These are phyloP conservation scores for Yamadazyma sp. DNA, from an alignment of 1,139 yeast species.

Conservation along the genomic window DNA sequence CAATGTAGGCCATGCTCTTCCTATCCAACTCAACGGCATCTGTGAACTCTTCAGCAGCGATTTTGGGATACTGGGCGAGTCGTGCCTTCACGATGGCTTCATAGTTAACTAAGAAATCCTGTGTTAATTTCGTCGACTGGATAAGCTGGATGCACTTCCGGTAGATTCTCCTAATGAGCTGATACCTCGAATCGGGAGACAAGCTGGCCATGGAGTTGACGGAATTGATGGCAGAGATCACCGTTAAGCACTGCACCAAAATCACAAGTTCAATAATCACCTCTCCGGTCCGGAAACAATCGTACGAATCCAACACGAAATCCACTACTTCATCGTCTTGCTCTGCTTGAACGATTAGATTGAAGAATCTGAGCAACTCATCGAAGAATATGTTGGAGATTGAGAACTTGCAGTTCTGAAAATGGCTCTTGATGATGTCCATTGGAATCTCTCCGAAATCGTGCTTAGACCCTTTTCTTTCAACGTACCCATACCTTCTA, in stretches of 20 bases:
- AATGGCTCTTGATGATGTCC: conserved; percentile 29
- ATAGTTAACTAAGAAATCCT: conserved; percentile 30
- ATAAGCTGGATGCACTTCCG: conserved; percentile 48
- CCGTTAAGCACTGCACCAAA: conserved; percentile 52
- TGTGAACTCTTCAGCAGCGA: conserved; percentile 23
- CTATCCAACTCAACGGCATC: conserved; percentile 14
- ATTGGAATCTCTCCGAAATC: conserved; percentile 81
- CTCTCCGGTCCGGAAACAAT: conserved; percentile 58
- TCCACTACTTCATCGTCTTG: conserved; percentile 48
- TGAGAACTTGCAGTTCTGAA: conserved; percentile 22
- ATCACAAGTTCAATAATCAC: conserved; percentile 56
- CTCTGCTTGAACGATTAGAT: conserved; percentile 23
- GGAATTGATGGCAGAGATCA: conserved; percentile 36
- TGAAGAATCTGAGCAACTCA: conserved; percentile 28
- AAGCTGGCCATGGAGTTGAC: conserved; percentile 31
- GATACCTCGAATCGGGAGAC: conserved; percentile 26
- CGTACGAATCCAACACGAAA: conserved; percentile 57
- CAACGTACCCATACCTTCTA: conserved; percentile 90
- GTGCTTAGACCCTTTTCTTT: conserved; percentile 66
- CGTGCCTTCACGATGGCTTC: conserved; percentile 32
- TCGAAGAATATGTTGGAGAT: conserved; percentile 23
- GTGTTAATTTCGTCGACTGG: conserved; percentile 43
- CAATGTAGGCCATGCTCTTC: conserved; percentile 50
- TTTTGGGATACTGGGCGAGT: conserved; percentile 42
- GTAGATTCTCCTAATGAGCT: conserved; percentile 43